Conservation (phyloP, 2,329 filamentous ascomycete species). For the Amylocarpus encephaloides region DNA sequence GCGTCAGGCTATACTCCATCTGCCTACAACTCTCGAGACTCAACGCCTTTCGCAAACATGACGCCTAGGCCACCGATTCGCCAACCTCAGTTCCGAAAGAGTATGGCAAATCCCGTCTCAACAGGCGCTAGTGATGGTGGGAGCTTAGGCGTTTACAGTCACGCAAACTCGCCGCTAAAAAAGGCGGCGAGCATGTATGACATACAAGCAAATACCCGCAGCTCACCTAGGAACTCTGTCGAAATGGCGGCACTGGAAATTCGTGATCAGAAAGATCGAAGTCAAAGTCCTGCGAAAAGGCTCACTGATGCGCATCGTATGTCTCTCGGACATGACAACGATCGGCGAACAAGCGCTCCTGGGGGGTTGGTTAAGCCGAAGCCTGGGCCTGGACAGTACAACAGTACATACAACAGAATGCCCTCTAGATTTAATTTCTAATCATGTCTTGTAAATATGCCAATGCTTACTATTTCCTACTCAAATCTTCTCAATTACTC, state of each 20-base stretch:
- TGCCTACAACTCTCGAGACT: constrained; percentile 30
- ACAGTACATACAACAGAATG: constrained; percentile 23
- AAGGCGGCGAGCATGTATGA: constrained; percentile 64
- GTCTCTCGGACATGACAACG: constrained; percentile 16
- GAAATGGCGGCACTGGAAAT: constrained; percentile 47
- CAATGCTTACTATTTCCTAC: neutral
- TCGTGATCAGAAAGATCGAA: constrained; percentile 21
- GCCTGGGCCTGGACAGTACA: constrained; percentile 12
- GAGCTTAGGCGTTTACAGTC: constrained; percentile 71
- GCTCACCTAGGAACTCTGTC: constrained; percentile 51
- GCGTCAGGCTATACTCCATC: constrained; percentile 32
- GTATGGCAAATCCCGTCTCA: constrained; percentile 29
- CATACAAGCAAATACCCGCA: constrained; percentile 38
- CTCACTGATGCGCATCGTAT: constrained; percentile 16
- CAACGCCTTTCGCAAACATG: constrained; percentile 32
- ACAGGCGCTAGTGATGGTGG: constrained; percentile 55
- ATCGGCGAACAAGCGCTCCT: constrained; percentile 22
- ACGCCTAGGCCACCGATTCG: constrained; percentile 40
- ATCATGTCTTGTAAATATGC: neutral
- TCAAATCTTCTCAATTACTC: neutral
- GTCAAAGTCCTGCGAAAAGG: constrained; percentile 26
- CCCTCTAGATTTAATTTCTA: constrained; percentile 20
- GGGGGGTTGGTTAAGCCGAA: constrained; percentile 8
- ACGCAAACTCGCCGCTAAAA: constrained; percentile 75
- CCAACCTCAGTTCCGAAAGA: constrained; percentile 47